These are phyloP conservation scores for Monosporozyma unispora DNA, from an alignment of 805 yeast species.

Conservation along the genomic window DNA sequence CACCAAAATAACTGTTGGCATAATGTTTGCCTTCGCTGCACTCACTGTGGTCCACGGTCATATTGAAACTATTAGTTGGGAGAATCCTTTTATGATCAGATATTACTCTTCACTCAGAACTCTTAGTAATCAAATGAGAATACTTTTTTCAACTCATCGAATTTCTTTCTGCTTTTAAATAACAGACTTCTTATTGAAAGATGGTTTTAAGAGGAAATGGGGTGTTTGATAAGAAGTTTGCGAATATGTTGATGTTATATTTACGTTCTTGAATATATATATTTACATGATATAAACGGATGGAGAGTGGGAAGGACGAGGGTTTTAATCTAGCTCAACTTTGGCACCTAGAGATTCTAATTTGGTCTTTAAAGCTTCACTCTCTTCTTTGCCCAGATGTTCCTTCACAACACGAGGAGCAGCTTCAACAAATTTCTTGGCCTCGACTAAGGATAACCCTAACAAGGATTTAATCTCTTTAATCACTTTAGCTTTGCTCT, in stretches of 20 bases:
- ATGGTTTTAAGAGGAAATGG: background rate
- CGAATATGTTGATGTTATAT: background rate
- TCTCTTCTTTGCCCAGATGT: constrained; percentile 93
- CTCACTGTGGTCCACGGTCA: background rate
- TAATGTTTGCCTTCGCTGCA: background rate
- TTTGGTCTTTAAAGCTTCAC: constrained; percentile 88
- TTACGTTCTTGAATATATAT: background rate
- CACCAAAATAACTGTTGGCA: constrained; percentile 32
- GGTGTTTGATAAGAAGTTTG: too few species aligned
- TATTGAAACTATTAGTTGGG: background rate
- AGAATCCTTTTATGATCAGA: too few species aligned
- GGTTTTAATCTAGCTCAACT: constrained; percentile 65
- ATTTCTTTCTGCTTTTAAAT: too few species aligned
- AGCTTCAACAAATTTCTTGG: constrained; percentile 94
- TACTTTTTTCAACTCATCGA: background rate
- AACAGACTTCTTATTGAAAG: too few species aligned
- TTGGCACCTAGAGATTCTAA: constrained; percentile 95
- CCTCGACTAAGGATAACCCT: constrained; percentile 89
- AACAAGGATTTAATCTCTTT: constrained; percentile 90
- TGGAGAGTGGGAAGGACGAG: background rate
- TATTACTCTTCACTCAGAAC: too few species aligned
- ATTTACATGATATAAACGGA: background rate
- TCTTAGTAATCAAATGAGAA: background rate
- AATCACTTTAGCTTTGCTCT: constrained; percentile 93
- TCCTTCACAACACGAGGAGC: constrained; percentile 97